Base-by-base conservation (phyloP, 306 rosid species). In the Cicer pinnatifidum region DNA sequence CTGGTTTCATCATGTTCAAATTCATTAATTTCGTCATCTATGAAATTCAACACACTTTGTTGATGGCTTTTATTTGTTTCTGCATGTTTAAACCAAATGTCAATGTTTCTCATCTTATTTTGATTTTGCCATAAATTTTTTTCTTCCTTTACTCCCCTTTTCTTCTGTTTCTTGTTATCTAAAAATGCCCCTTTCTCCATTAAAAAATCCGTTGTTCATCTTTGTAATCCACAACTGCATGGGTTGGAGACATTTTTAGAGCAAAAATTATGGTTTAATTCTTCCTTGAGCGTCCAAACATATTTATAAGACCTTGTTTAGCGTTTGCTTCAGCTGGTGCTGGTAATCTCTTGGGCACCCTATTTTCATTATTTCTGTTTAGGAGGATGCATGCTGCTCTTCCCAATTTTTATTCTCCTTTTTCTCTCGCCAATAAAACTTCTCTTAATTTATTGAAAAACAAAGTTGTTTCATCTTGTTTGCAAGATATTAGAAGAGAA, bases 391-490 rank as follows among this genome's bases (percentile, higher is more conserved):
- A 6, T 0, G 10, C 45, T 76, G 50, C 45, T 65, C 52, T 17
- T 67, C 44, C 11, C 11, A 11, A 13, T 15, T 76, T 76, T 11
- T 41, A 10, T 73, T 73, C 23, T 38, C 23, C 15, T 6, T 37
- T 38, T 43, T 70, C 6, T 11, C 19, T 11, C 6, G 19, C 51
- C 51, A 35, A 61, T 15, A 15, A 39, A 51, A 5, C 33, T 8
- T 53, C 20, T 12, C 39, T 51, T 39, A 11, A 38, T n/a, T 23
- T 46, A 2, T 11, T 28, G 0, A 28, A 59, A 3, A 43, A 52
- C 9, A 61, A 20, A 40, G 17, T 1, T 43, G 19, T 53, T 72
- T 72, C 37, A 33, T 78, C 63, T 71, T 71, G 72, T 63, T 78
- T 44, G 67, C 35, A 48, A 15, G 35, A 28, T 28, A 28, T 28